These are phyloP conservation scores for Phytophthora agathidicida DNA, from an alignment of 352 stramenopile genomes.

Conservation along the genomic window DNA sequence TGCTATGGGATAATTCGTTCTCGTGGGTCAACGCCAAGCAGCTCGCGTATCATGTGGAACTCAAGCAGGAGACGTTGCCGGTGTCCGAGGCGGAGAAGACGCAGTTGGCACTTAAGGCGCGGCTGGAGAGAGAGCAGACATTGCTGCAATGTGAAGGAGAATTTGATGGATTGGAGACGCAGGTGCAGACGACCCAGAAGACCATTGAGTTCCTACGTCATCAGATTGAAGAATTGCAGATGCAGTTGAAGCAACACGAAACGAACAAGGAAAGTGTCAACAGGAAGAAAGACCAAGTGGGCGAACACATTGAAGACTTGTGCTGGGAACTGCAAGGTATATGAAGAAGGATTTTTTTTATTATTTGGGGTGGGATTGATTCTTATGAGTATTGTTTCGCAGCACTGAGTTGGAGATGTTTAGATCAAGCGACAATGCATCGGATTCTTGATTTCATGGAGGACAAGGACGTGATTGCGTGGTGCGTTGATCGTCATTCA, in stretches of 20 bases:
- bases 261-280: constrained; percentile 36
- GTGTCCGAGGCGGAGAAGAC: constrained; percentile 46
- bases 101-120: constrained; percentile 50
- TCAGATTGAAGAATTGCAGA: constrained; percentile 66
- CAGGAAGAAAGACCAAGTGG: constrained; percentile 45
- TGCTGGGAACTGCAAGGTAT: constrained; percentile 74
- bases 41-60: constrained; percentile 73
- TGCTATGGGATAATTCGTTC: constrained; percentile 85
- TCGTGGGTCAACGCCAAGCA: constrained; percentile 86
- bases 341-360: background rate
- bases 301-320: constrained; percentile 62
- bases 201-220: constrained; percentile 54
- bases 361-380: background rate
- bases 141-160: constrained; percentile 43
- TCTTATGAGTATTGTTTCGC: too few species aligned
- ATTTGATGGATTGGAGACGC: constrained; percentile 46
- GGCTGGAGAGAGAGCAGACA: constrained; percentile 51
- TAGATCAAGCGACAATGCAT: constrained; percentile 41
- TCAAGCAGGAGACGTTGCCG: constrained; percentile 61
- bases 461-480: constrained; percentile 39
- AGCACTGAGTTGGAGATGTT: constrained; percentile 57
- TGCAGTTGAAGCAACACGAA: constrained; percentile 44
- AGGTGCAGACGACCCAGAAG: constrained; percentile 50
- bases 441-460: constrained; percentile 36
- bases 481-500: constrained; percentile 30